These are phyloP conservation scores for Rugonectria rugulosa DNA, from an alignment of 2,329 filamentous ascomycete genomes.

Conservation along the genomic window DNA sequence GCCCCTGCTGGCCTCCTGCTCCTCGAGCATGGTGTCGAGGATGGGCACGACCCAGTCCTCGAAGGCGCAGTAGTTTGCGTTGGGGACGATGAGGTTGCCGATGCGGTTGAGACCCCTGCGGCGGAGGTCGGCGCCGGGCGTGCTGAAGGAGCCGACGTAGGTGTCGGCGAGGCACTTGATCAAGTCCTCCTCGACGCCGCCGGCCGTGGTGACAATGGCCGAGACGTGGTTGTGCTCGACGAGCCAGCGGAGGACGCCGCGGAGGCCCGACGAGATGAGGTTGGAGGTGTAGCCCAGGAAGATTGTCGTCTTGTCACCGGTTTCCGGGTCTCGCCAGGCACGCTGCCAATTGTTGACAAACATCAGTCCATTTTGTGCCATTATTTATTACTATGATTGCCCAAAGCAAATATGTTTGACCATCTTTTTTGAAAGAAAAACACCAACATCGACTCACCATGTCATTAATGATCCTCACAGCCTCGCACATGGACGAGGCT, in stretches of 20 bases:
- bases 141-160: constrained; percentile 87
- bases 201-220: constrained; percentile 92
- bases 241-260: constrained; percentile 90
- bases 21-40: constrained; percentile 89
- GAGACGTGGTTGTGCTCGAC: constrained; percentile 93
- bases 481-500: constrained; percentile 78
- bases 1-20: constrained; percentile 83
- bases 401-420: not conserved
- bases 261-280: constrained; percentile 92
- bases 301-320: constrained; percentile 83
- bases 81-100: constrained; percentile 93
- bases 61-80: constrained; percentile 94
- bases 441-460: constrained; percentile 68
- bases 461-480: constrained; percentile 89
- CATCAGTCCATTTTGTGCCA: too few relatives aligned
- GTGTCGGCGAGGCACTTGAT: constrained; percentile 98
- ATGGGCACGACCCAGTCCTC: constrained; percentile 98
- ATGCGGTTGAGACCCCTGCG: constrained; percentile 92
- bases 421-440: not conserved
- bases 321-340: constrained; percentile 81
- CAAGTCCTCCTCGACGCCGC: constrained; percentile 95
- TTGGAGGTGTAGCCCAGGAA: constrained; percentile 99
- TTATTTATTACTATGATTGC: not conserved
- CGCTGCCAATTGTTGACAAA: constrained; percentile 55
- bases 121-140: constrained; percentile 78